These are phyloP conservation scores for Cladorrhinum samala DNA, from an alignment of 495 filamentous ascomycete species.

Conservation along the genomic window DNA sequence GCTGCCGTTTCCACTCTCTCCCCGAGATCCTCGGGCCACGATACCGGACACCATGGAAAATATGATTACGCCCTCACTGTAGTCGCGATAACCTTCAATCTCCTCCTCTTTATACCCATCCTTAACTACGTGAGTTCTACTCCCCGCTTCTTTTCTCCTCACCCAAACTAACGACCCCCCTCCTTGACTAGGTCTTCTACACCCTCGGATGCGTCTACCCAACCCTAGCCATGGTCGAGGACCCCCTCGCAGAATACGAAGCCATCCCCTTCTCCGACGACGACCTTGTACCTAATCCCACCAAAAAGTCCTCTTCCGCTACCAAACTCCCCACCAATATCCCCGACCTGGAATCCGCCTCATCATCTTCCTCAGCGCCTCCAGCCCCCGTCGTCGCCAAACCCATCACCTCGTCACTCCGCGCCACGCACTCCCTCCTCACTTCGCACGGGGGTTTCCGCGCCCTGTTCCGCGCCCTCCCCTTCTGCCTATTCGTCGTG, in stretches of 20 bases:
- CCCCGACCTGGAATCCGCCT: not conserved
- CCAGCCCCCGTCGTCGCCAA: conserved; percentile 3
- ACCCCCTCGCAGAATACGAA: conserved; percentile 44
- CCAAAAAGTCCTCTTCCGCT: conserved; percentile 20
- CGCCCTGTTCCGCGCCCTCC: conserved; percentile 28
- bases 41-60: not conserved
- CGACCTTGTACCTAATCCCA: conserved; percentile 15
- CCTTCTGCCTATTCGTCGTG: conserved; percentile 15
- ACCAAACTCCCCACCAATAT: not conserved
- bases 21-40: not conserved
- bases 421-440: conserved; percentile 35
- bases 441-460: conserved; percentile 34
- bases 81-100: conserved; percentile 8
- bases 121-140: too few relatives aligned
- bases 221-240: conserved; percentile 43
- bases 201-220: conserved; percentile 35
- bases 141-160: too few relatives aligned
- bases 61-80: not conserved
- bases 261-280: conserved; percentile 34
- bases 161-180: conserved; percentile 1
- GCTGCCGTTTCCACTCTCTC: not conserved
- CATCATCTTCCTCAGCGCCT: not conserved
- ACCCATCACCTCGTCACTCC: conserved; percentile 39
- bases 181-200: conserved; percentile 30
- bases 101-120: conserved; percentile 36